Evolutionary conservation across 768 basidiomycete genomes (phyloP).

Genomic region (Collybia nuda): DNA sequence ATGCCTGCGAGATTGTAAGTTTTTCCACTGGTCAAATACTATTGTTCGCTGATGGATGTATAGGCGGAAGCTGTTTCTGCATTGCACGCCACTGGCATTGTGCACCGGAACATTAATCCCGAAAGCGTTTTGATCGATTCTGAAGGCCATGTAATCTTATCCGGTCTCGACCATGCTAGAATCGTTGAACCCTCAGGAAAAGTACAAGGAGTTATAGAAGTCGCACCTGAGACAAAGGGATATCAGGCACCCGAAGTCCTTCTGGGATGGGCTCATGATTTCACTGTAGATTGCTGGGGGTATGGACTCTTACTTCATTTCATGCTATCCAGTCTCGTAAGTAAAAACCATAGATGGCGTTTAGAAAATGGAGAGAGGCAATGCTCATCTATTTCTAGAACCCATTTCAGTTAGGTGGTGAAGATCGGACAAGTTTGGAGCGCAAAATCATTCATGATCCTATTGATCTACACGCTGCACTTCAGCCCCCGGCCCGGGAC

Average conservation of each 20-base stretch:
- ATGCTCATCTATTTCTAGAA: conserved; percentile 28
- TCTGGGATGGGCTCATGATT: conserved; percentile 54
- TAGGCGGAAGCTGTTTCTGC: conserved; percentile 41
- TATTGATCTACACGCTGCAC: conserved; percentile 24
- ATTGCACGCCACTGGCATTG: conserved; percentile 45
- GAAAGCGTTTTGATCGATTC: conserved; percentile 41
- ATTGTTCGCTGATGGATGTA: neutral
- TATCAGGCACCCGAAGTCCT: conserved; percentile 55
- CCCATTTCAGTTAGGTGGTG: conserved; percentile 29
- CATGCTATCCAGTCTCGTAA: conserved; percentile 47
- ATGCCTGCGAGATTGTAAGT: conserved; percentile 50
- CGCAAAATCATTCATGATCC: conserved; percentile 32
- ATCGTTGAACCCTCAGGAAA: conserved; percentile 11
- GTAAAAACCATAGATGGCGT: conserved; percentile 5
- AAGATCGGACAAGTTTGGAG: conserved; percentile 23
- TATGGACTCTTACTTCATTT: conserved; percentile 54
- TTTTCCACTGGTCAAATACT: neutral
- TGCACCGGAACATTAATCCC: conserved; percentile 46
- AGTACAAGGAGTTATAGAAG: neutral
- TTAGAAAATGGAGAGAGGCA: neutral
- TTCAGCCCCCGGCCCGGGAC: conserved; percentile 35
- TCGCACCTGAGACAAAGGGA: conserved; percentile 5
- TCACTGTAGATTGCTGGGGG: conserved; percentile 57
- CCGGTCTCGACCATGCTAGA: neutral
- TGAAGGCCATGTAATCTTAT: conserved; percentile 41